Percentiles rank a stretch among this genome's conserved stretches.
These are phyloP conservation scores for Begonia fuchsioides DNA, from an alignment of 306 rosid genomes.

Conservation along the genomic window DNA sequence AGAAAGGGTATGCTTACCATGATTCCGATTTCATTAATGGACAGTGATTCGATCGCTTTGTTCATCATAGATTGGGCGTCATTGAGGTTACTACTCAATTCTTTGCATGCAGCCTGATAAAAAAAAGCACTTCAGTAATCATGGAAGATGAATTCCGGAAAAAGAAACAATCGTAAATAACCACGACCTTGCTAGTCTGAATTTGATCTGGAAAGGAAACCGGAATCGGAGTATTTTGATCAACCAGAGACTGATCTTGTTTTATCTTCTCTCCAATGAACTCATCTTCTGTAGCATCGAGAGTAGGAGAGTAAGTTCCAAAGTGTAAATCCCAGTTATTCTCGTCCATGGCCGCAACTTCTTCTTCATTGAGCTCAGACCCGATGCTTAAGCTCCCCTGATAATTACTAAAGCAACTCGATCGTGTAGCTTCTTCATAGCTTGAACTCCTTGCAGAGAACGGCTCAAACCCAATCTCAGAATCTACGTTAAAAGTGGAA, in stretches of 20 bases:
- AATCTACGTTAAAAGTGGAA: constrained; percentile 20
- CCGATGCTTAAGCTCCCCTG: constrained; percentile 7
- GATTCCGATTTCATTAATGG: constrained; percentile 52
- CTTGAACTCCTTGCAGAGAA: constrained; percentile 50
- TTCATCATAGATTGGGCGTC: constrained; percentile 38
- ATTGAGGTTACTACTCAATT: constrained; percentile 23
- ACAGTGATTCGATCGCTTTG: constrained; percentile 50
- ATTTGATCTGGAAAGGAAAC: constrained; percentile 39
- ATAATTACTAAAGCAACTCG: constrained; percentile 1
- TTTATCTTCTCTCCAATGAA: constrained; percentile 41
- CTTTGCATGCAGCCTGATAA: constrained; percentile 41
- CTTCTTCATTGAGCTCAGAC: constrained; percentile 12
- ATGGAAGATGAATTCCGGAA: constrained; percentile 6
- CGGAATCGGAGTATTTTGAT: constrained; percentile 41
- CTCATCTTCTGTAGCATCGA: constrained; percentile 14
- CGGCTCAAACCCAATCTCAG: constrained; percentile 44
- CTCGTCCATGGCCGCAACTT: constrained; percentile 9
- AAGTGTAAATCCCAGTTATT: constrained; percentile 17
- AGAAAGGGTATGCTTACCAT: constrained; percentile 27
- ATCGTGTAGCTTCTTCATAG: constrained; percentile 32
- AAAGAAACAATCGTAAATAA: constrained; percentile 3
- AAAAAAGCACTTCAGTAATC: constrained; percentile 13
- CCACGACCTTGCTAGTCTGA: constrained; percentile 37
- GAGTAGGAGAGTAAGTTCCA: constrained; percentile 19
- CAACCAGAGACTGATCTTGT: constrained; percentile 33